Base-by-base conservation (phyloP, 345 rosid genomes). In the Citrus glauca region DNA sequence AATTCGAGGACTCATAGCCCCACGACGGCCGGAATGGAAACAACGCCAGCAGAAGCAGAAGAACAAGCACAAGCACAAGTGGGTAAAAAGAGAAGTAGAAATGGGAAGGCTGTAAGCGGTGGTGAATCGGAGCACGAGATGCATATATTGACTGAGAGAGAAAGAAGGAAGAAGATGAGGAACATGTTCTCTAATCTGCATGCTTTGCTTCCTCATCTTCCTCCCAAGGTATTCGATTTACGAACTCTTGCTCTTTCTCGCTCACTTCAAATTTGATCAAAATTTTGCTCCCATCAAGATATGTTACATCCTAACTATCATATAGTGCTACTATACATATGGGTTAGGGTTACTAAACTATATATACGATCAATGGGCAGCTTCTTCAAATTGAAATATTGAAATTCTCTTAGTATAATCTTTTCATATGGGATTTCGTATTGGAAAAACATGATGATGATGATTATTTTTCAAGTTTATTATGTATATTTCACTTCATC, bases 81-180 rank as follows among this genome's bases (percentile, higher is more conserved):
- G 76, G 82, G 76, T 19, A 65, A 66, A 38, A 84, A 84, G 85
- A 84, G 88, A 68, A 66, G 68, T 9, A 59, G 78, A 74, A 81
- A 76, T 7, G 66, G 76, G 6, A 68, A 77, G 37, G 28, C 11
- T 22, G 67, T 37, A 27, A n/a, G 53, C 4, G 84, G 69, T 2
- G 84, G 76, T 9, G 83, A 84, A 77, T 76, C 86, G 4, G 89
- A 84, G 70, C 85, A 86, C 50, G 91, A 81, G 63, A 74, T 85
- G 30, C 93, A 90, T 60, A 82, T 87, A 27, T 78, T 83, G 84
- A 86, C 88, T 3, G 91, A 90, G 78, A 88, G 94, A 80, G 88
- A 86, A 60, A 87, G 92, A 78, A 85, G 94, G 82, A 89, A 86
- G 80, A 90, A 80, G 91, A 90, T 90, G 91, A 86, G 86, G 79